Evolutionary conservation across 208 protist genomes (phyloP), one percentile per base, ranked within the genome.

Genomic region (Leishmania lainsoni): DNA sequence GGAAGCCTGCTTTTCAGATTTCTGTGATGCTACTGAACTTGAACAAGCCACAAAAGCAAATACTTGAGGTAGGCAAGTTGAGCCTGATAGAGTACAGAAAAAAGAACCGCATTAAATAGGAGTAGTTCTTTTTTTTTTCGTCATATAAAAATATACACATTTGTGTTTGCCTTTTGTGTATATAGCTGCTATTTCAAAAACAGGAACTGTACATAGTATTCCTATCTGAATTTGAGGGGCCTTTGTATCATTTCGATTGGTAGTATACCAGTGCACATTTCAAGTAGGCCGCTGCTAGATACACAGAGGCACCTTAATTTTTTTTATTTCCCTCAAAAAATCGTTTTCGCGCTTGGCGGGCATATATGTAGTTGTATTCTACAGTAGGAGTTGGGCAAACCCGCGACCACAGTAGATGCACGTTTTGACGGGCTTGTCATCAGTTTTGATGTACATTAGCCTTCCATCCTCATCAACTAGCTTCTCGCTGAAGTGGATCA

Each of bases 381-480:
- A 73, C 69, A 76, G 51, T 59, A 61, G 45, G 10, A 76, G 39
- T 45, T 63, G 32, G 54, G 22, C 10, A 56, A 84, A 76, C 0
- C 75, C 51, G 39, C 82, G 71, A 58, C 83, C 87, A 65, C 94
- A 98, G 77, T 98, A 98, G 65, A 96, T 83, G 85, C 94, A 97
- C 3, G 73, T 61, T 4, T 87, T 81, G 17, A 58, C 81, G 4
- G 85, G 78, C 69, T 86, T 87, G 76, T 96, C 92, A 14, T 91
- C 89, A 66, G 95, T 91, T 35, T 93, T 80, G 9, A 91, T 81
- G 54, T 81, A 75, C 5, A 90, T 49, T 1, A 97, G 68, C 26
- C 54, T 78, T 8, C 92, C 92, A 66, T 89, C 76, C 66, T 71
- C 78, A 65, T 86, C 84, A 51, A 91, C 72, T 26, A 85, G 71